phyloP scores from a whole-genome alignment of 225 moss, liverwort and hornwort genomes.

The Straminergon stramineum region DNA sequence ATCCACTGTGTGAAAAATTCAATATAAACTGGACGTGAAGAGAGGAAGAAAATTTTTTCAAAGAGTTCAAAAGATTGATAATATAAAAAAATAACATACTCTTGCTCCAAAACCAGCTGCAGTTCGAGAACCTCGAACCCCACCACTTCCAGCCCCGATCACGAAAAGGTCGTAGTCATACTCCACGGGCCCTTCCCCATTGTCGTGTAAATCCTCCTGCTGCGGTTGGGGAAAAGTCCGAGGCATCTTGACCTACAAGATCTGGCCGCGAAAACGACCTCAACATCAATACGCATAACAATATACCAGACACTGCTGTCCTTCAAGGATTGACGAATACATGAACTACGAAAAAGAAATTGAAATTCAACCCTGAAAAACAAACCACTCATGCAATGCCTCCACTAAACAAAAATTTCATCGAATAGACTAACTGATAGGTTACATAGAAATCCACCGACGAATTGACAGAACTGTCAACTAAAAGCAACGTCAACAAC shows the following conservation, averaged over 20 bases:
- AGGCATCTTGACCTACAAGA: slow-evolving; percentile 20
- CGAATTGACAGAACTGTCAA: background rate
- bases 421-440: background rate
- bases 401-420: background rate
- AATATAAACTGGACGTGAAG: background rate
- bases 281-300: background rate
- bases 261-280: background rate
- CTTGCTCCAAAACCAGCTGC: slow-evolving; percentile 65
- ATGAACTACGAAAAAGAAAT: background rate
- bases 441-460: background rate
- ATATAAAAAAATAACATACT: slow-evolving; percentile 11
- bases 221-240: slow-evolving; percentile 27
- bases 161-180: slow-evolving; percentile 86
- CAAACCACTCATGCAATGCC: background rate
- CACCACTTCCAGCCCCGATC: slow-evolving; percentile 91
- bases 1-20: too few relatives aligned
- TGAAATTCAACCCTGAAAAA: background rate
- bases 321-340: background rate
- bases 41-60: background rate
- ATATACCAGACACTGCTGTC: background rate
- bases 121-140: slow-evolving; percentile 79
- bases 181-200: slow-evolving; percentile 6
- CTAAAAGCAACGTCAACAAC: background rate
- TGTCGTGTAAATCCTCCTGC: slow-evolving; percentile 15
- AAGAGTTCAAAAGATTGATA: background rate